A percentile compares a stretch with the other conserved stretches of the same genome.
These are phyloP conservation scores for Termitomyces sp. DNA, from an alignment of 768 basidiomycete species.

Conservation along the genomic window DNA sequence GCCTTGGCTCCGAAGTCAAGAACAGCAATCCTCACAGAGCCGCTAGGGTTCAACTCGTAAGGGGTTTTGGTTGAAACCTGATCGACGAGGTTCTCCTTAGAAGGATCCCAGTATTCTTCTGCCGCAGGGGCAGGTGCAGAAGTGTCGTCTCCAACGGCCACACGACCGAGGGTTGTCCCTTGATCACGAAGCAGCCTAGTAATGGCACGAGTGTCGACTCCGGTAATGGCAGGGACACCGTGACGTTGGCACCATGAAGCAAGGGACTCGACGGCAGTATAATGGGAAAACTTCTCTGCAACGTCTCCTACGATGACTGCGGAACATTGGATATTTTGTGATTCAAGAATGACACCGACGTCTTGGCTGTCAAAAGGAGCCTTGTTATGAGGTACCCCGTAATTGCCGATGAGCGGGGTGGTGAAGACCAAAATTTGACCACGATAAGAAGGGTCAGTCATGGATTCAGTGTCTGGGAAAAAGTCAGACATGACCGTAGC, in stretches of 20 bases:
- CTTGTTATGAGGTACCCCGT: conserved; percentile 86
- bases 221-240: conserved; percentile 89
- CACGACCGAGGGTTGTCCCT: conserved; percentile 90
- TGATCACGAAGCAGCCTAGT: conserved; percentile 92
- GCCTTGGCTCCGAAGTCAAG: conserved; percentile 98
- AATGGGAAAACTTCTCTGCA: conserved; percentile 92
- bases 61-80: conserved; percentile 84
- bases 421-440: conserved; percentile 99
- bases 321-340: conserved; percentile 82
- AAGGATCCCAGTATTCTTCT: conserved; percentile 91
- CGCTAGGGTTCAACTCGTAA: conserved; percentile 81
- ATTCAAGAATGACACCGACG: conserved; percentile 88
- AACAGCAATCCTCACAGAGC: conserved; percentile 89
- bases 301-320: conserved; percentile 93
- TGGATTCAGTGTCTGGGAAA: conserved; percentile 92
- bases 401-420: conserved; percentile 96
- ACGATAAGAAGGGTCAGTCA: conserved; percentile 99
- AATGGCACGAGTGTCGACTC: conserved; percentile 96
- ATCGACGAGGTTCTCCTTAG: conserved; percentile 87
- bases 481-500: conserved; percentile 2
- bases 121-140: conserved; percentile 50
- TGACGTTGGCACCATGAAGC: conserved; percentile 90
- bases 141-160: conserved; percentile 77
- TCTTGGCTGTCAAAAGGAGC: conserved; percentile 67
- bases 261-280: conserved; percentile 89